Conservation (phyloP, 2,329 filamentous ascomycete species). For the Diaporthe ilicicola region DNA sequence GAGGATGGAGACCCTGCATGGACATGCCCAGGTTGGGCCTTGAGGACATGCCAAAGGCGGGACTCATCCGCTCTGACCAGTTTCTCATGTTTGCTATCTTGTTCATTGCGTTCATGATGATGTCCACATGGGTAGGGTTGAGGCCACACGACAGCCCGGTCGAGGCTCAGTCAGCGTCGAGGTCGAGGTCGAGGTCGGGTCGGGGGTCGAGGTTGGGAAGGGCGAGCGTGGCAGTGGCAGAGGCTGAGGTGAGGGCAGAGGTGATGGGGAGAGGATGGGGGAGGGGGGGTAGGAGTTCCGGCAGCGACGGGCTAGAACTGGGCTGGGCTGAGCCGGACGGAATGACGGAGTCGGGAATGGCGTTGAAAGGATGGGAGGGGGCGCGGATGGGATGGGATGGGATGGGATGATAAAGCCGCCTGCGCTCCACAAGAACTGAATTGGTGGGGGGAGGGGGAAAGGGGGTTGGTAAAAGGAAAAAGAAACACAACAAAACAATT, state of each 20-base stretch:
- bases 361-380: conserved; percentile 21
- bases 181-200: conserved; percentile 28
- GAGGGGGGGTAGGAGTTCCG: conserved; percentile 38
- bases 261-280: conserved; percentile 37
- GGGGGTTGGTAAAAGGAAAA: conserved; percentile 35
- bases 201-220: conserved; percentile 25
- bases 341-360: conserved; percentile 28
- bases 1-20: conserved; percentile 63
- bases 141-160: conserved; percentile 32
- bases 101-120: conserved; percentile 64
- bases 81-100: conserved; percentile 77
- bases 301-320: conserved; percentile 25
- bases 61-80: conserved; percentile 76
- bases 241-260: conserved; percentile 43
- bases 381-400: conserved; percentile 7
- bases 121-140: conserved; percentile 30
- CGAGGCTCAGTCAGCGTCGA: conserved; percentile 3
- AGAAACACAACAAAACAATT: conserved; percentile 25
- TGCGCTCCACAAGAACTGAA: conserved; percentile 51
- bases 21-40: conserved; percentile 65
- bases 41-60: conserved; percentile 71
- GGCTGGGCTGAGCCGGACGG: conserved; percentile 34
- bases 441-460: conserved; percentile 57
- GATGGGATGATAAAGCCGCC: conserved; percentile 27
- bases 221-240: conserved; percentile 35